phyloP scores from a whole-genome alignment of 2,329 filamentous ascomycete genomes.

The Venturia effusa region DNA sequence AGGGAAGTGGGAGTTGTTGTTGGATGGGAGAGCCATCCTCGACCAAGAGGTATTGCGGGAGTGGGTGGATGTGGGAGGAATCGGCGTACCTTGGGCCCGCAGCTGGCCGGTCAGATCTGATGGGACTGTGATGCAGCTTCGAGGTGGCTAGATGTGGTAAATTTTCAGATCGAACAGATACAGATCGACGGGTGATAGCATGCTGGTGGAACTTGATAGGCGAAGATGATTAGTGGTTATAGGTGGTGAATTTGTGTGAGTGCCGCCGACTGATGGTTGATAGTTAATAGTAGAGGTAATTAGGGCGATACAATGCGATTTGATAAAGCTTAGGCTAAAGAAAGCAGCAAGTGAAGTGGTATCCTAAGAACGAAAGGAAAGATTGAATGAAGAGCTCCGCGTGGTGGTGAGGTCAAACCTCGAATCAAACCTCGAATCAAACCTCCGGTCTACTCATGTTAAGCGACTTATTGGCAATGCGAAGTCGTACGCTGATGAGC shows the following conservation, averaged over 20 bases:
- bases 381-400: no score
- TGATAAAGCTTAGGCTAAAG: no score
- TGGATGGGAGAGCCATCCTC: neutral
- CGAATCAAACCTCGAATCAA: no score
- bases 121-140: neutral
- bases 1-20: neutral
- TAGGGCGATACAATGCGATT: no score
- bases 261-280: neutral
- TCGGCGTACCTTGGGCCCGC: neutral
- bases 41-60: no score
- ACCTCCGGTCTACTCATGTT: no score
- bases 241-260: neutral
- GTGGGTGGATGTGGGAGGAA: neutral
- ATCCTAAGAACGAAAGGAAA: no score
- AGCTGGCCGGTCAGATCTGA: neutral
- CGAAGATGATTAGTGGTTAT: neutral
- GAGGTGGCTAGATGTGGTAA: neutral
- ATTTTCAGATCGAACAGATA: neutral
- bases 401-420: no score
- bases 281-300: no score
- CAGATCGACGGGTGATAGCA: neutral
- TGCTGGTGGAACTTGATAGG: neutral
- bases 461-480: no score
- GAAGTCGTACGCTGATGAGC: no score
- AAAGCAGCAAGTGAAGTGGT: no score